Conservation (phyloP, 768 basidiomycete genomes). For the Suillus subalutaceus region DNA sequence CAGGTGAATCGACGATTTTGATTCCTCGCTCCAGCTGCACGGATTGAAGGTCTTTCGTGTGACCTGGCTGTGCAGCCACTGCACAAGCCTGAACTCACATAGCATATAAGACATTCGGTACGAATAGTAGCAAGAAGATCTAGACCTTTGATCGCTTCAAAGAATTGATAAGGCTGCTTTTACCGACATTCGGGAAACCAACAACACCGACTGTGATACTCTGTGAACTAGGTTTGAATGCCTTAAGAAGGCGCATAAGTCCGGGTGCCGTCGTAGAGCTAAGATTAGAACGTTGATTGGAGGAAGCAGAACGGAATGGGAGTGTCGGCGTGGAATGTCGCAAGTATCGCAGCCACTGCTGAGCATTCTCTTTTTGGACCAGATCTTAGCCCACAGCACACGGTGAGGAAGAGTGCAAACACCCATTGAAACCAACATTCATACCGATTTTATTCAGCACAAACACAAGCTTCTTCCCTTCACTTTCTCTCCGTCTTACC, state of each 20-base stretch:
- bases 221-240: slow-evolving; percentile 71
- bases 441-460: slow-evolving; percentile 97
- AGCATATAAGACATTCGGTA: neutral
- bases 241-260: slow-evolving; percentile 81
- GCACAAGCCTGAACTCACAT: slow-evolving; percentile 68
- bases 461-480: slow-evolving; percentile 91
- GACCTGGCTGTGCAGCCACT: slow-evolving; percentile 93
- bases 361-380: slow-evolving; percentile 84
- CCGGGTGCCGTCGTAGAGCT: slow-evolving; percentile 77
- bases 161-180: slow-evolving; percentile 93
- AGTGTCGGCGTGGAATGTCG: slow-evolving; percentile 91
- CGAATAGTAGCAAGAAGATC: slow-evolving; percentile 3
- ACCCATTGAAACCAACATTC: slow-evolving; percentile 26
- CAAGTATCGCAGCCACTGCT: slow-evolving; percentile 89
- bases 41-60: slow-evolving; percentile 90
- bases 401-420: neutral
- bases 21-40: slow-evolving; percentile 92
- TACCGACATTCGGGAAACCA: slow-evolving; percentile 97
- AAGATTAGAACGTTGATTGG: slow-evolving; percentile 79
- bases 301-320: slow-evolving; percentile 82
- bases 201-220: slow-evolving; percentile 89
- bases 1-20: slow-evolving; percentile 92
- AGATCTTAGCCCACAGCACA: slow-evolving; percentile 58
- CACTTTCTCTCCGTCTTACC: slow-evolving; percentile 78
- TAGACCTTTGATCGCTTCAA: slow-evolving; percentile 81